These are phyloP conservation scores for Cordyceps cateniannulata DNA, from an alignment of 2,329 filamentous ascomycete species.

Conservation along the genomic window DNA sequence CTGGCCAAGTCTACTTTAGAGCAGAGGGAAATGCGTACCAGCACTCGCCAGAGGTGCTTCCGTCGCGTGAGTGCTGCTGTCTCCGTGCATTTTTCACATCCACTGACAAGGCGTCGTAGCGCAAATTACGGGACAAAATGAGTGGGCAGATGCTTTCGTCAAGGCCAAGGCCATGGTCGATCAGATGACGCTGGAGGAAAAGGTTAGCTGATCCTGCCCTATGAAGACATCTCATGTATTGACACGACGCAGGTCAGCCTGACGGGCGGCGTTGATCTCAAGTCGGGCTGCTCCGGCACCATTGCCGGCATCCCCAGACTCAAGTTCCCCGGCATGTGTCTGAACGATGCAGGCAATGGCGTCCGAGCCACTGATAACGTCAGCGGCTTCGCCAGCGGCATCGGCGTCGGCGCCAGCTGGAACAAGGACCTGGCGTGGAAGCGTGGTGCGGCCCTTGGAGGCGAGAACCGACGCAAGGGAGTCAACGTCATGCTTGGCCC, in stretches of 20 bases:
- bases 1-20: not conserved
- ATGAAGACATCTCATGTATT: not conserved
- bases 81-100: too few relatives aligned
- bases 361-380: slow-evolving; percentile 41
- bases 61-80: slow-evolving; percentile 6
- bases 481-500: slow-evolving; percentile 67
- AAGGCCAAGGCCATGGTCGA: slow-evolving; percentile 51
- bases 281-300: slow-evolving; percentile 42
- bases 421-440: slow-evolving; percentile 33
- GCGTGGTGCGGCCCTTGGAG: slow-evolving; percentile 8
- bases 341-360: slow-evolving; percentile 44
- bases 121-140: slow-evolving; percentile 24
- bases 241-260: slow-evolving; percentile 26
- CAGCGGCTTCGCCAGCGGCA: slow-evolving; percentile 39
- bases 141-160: slow-evolving; percentile 52
- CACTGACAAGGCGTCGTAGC: slow-evolving; percentile 20
- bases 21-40: not conserved
- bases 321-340: slow-evolving; percentile 39
- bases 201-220: slow-evolving; percentile 27
- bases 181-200: slow-evolving; percentile 61
- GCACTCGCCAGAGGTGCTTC: slow-evolving; percentile 1
- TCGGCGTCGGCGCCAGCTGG: slow-evolving; percentile 46
- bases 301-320: slow-evolving; percentile 39
- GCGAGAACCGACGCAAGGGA: slow-evolving; percentile 13
- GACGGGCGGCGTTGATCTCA: slow-evolving; percentile 44